Percentiles rank a stretch among this genome's conserved stretches.
These are phyloP conservation scores for Capillidium heterosporum DNA, from an alignment of 371 early-diverging fungal genomes.

Conservation along the genomic window DNA sequence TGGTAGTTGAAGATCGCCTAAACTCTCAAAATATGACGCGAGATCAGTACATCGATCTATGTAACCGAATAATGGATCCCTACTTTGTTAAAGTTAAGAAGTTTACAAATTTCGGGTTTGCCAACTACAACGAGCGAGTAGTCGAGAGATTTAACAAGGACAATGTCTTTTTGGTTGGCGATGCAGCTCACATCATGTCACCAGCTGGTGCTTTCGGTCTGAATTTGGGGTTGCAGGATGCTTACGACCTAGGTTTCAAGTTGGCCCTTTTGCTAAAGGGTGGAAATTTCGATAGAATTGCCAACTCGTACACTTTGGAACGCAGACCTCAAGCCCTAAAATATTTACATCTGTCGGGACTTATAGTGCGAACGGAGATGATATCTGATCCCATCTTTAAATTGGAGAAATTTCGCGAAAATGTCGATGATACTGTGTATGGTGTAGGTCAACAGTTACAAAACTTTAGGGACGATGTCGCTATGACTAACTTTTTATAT, in stretches of 20 bases:
- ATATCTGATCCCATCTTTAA: too few relatives aligned
- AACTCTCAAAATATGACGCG: slow-evolving; percentile 5
- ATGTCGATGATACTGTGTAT: too few relatives aligned
- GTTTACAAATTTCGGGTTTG: slow-evolving; percentile 12
- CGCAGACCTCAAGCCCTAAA: too few relatives aligned
- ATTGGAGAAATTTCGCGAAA: too few relatives aligned
- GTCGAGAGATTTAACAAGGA: not conserved
- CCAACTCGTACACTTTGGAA: too few relatives aligned
- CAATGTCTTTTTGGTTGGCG: slow-evolving; percentile 17
- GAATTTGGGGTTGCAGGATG: slow-evolving; percentile 27
- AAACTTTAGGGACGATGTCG: too few relatives aligned
- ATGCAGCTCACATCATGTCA: slow-evolving; percentile 18
- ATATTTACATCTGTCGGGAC: too few relatives aligned
- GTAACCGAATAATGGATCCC: slow-evolving; percentile 6
- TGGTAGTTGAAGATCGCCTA: slow-evolving; percentile 2
- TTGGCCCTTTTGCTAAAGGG: slow-evolving; percentile 11
- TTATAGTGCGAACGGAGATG: too few relatives aligned
- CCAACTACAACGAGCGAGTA: slow-evolving; percentile 5
- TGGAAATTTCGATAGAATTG: too few relatives aligned
- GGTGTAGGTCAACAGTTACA: too few relatives aligned
- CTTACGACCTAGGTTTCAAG: slow-evolving; percentile 20
- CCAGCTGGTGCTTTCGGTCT: slow-evolving; percentile 24
- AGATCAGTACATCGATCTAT: slow-evolving; percentile 8
- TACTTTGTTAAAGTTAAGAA: slow-evolving; percentile 8
- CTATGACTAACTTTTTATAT: too few relatives aligned